These are phyloP conservation scores for Capsicum baccatum DNA, from an alignment of 257 asterid genomes.

Conservation along the genomic window DNA sequence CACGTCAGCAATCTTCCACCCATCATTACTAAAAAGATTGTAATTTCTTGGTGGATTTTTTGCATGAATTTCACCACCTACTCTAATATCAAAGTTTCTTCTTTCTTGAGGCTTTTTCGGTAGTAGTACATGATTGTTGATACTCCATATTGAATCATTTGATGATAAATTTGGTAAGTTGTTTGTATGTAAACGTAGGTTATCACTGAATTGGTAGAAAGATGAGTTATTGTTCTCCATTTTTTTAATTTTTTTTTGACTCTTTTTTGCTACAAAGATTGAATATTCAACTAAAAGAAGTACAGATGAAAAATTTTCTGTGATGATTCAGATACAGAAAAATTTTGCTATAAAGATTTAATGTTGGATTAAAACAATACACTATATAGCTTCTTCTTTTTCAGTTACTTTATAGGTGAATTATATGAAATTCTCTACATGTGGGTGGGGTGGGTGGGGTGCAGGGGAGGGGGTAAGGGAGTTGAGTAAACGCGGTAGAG, in stretches of 20 bases:
- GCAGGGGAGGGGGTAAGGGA: no score
- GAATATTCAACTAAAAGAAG: no score
- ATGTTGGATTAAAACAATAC: not conserved
- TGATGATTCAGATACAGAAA: no score
- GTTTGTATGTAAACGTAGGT: constrained; percentile 72
- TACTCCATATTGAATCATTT: constrained; percentile 95
- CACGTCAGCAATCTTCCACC: constrained; percentile 57
- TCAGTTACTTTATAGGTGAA: no score
- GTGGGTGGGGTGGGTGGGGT: no score
- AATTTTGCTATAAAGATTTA: no score
- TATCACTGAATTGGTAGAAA: constrained; percentile 93
- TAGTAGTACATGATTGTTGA: constrained; percentile 38
- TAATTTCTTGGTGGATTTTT: constrained; percentile 22
- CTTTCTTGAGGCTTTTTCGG: constrained; percentile 68
- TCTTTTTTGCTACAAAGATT: no score
- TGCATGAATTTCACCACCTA: constrained; percentile 47
- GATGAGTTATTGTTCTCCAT: constrained; percentile 67
- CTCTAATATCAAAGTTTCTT: constrained; percentile 85
- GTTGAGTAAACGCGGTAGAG: no score
- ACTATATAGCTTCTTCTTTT: no score
- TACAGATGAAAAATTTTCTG: no score
- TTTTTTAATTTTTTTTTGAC: not conserved
- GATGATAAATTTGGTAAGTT: constrained; percentile 65
- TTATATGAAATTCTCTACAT: no score
- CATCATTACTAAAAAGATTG: constrained; percentile 45